These are phyloP conservation scores for Umbelopsis sp. DNA, from an alignment of 192 early-diverging fungal genomes.

Conservation along the genomic window DNA sequence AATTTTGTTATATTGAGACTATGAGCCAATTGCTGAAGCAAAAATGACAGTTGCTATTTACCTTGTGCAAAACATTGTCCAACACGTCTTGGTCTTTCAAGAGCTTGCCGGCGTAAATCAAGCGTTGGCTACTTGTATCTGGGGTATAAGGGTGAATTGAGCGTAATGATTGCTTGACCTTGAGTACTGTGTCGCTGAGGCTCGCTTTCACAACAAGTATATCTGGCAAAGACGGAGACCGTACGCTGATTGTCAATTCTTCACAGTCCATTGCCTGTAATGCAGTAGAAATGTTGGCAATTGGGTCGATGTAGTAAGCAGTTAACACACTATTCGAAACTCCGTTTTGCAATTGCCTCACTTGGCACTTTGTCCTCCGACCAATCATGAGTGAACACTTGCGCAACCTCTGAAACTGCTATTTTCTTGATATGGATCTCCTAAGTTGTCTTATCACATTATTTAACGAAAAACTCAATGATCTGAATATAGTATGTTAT, in stretches of 20 bases:
- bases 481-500: no score
- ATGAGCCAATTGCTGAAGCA: no score
- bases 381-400: background rate
- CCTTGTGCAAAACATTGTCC: slow-evolving; percentile 29
- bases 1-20: background rate
- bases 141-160: slow-evolving; percentile 36
- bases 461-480: no score
- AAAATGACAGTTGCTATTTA: background rate
- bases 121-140: slow-evolving; percentile 31
- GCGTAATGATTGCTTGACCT: slow-evolving; percentile 29
- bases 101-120: slow-evolving; percentile 40
- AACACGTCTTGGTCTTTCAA: slow-evolving; percentile 29
- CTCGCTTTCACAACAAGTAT: slow-evolving; percentile 18
- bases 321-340: background rate
- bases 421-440: background rate
- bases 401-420: background rate
- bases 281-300: background rate
- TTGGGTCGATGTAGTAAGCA: background rate
- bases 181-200: slow-evolving; percentile 9
- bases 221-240: slow-evolving; percentile 37
- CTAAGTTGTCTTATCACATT: no score
- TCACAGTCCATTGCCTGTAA: background rate
- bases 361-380: background rate
- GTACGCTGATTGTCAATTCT: slow-evolving; percentile 30
- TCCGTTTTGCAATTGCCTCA: background rate